phyloP scores from a whole-genome alignment of 225 moss, liverwort and hornwort species.

The Pseudisothecium myosuroides region DNA sequence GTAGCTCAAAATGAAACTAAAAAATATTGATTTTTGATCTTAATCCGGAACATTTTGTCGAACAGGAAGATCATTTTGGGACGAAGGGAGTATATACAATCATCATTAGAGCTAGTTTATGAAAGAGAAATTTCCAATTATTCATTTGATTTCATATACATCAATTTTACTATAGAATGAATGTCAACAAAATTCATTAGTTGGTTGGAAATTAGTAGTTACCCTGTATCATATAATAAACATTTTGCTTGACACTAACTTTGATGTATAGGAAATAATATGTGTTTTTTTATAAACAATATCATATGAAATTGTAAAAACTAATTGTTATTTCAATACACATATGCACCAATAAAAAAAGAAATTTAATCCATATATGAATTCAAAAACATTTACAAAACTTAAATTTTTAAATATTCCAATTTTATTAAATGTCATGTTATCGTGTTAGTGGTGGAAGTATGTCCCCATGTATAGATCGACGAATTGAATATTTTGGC shows the following conservation, averaged over 20 bases:
- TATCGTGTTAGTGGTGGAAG: neutral
- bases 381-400: too few relatives aligned
- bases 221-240: neutral
- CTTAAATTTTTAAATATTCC: neutral
- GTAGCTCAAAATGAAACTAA: too few relatives aligned
- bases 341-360: neutral
- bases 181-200: too few relatives aligned
- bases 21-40: too few relatives aligned
- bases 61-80: too few relatives aligned
- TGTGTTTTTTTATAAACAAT: neutral
- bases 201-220: too few relatives aligned
- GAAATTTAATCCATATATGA: too few relatives aligned
- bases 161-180: neutral
- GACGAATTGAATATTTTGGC: constrained; percentile 16
- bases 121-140: too few relatives aligned
- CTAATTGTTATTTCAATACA: neutral
- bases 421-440: neutral
- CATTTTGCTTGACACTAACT: too few relatives aligned
- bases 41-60: too few relatives aligned
- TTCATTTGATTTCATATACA: neutral
- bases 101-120: neutral
- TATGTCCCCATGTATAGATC: neutral
- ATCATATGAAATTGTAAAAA: too few relatives aligned
- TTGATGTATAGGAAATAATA: neutral
- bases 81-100: too few relatives aligned